A percentile compares a stretch with the other conserved stretches of the same genome.
Evolutionary conservation across 176 grass and related monocot genomes (phyloP).

Genomic region (Poa annua): DNA sequence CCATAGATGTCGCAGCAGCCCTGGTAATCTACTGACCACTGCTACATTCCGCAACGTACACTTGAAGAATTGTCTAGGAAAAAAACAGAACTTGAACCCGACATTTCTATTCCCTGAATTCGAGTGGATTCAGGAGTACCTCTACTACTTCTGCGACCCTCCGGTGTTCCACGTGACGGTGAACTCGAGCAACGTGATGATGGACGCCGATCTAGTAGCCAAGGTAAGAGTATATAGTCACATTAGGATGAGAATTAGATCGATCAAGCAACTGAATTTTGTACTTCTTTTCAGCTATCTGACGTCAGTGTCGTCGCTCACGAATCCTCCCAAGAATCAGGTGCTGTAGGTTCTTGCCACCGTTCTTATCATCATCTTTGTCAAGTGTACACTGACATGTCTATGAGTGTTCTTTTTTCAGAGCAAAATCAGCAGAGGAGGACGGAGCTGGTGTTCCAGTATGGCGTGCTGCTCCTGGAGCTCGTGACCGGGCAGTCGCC

Average conservation of each 20-base stretch:
- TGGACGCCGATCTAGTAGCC: conserved; percentile 70
- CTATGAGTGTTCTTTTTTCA: conserved; percentile 25
- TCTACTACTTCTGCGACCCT: conserved; percentile 88
- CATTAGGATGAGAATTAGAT: too few relatives aligned
- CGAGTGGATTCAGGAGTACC: conserved; percentile 77
- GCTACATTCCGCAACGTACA: neutral
- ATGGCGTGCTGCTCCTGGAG: conserved; percentile 90
- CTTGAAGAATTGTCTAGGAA: neutral
- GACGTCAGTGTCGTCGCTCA: conserved; percentile 51
- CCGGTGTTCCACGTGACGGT: conserved; percentile 75
- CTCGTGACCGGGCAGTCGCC: conserved; percentile 89
- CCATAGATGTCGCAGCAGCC: conserved; percentile 88
- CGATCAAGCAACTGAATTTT: neutral
- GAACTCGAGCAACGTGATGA: conserved; percentile 68
- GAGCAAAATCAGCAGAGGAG: conserved; percentile 64
- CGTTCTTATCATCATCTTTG: neutral
- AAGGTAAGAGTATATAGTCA: conserved; percentile 49
- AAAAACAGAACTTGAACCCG: neutral
- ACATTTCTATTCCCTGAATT: conserved; percentile 30
- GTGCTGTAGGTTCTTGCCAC: conserved; percentile 44
- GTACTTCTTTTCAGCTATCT: conserved; percentile 61
- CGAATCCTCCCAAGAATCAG: conserved; percentile 20
- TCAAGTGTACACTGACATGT: neutral
- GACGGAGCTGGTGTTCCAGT: conserved; percentile 72
- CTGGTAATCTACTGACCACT: conserved; percentile 54